Percentiles rank a stretch among this genome's conserved stretches.
Evolutionary conservation across 805 yeast species (phyloP).

Genomic region (Cyberlindnera galapagoensis): DNA sequence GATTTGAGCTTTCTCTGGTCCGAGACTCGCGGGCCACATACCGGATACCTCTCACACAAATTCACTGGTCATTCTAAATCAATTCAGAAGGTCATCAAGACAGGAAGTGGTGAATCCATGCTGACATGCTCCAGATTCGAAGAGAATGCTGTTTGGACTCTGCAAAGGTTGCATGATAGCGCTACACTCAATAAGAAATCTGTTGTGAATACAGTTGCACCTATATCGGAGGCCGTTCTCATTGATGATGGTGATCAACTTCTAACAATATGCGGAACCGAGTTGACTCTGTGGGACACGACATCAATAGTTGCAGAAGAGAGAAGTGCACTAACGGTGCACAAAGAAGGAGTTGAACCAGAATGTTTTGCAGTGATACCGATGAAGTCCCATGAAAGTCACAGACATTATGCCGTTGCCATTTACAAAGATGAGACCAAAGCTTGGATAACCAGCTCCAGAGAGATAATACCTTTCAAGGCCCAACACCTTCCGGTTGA

Average conservation of each 20-base stretch:
- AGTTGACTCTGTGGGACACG: conserved; percentile 60
- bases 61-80: conserved; percentile 87
- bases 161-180: conserved; percentile 29
- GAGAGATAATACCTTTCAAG: conserved; percentile 24
- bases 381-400: conserved; percentile 24
- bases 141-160: conserved; percentile 57
- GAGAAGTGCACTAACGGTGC: too few species aligned
- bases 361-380: conserved; percentile 32
- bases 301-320: conserved; percentile 22
- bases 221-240: conserved; percentile 42
- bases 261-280: conserved; percentile 36
- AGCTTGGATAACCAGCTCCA: conserved; percentile 34
- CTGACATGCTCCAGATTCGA: conserved; percentile 56
- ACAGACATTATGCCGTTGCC: conserved; percentile 42
- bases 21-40: too few species aligned
- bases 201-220: conserved; percentile 36
- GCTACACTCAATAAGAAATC: conserved; percentile 35
- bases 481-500: conserved; percentile 35
- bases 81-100: conserved; percentile 56
- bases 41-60: conserved; percentile 39
- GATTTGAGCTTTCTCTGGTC: conserved; percentile 21
- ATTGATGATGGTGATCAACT: conserved; percentile 41
- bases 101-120: conserved; percentile 57
- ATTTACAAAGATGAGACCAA: conserved; percentile 35
- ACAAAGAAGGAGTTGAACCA: conserved; percentile 11